A percentile compares a stretch with the other conserved stretches of the same genome.
Conservation (phyloP, 108 stramenopile genomes). For the Nannochloropsis salina region DNA sequence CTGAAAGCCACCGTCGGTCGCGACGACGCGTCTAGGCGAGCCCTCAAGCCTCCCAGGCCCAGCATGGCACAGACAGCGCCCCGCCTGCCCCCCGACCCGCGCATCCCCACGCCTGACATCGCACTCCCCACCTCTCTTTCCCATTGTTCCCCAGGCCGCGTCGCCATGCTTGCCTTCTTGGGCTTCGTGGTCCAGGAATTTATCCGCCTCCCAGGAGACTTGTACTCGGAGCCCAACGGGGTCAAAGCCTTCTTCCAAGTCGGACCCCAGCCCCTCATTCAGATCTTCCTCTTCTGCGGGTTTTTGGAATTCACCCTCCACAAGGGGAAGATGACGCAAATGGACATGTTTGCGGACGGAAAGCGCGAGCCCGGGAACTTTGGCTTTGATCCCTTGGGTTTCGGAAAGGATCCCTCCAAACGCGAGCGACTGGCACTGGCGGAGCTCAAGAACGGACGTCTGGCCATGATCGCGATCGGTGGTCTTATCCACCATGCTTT, state of each 20-base stretch:
- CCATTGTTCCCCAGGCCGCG: constrained; percentile 26
- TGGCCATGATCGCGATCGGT: constrained; percentile 88
- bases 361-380: constrained; percentile 46
- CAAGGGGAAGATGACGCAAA: constrained; percentile 54
- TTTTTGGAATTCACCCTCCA: constrained; percentile 44
- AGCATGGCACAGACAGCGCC: too few species aligned
- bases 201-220: constrained; percentile 43
- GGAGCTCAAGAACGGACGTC: constrained; percentile 87
- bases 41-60: too few species aligned
- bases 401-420: constrained; percentile 28
- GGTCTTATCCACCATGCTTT: constrained; percentile 65
- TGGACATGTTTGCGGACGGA: constrained; percentile 44
- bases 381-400: constrained; percentile 46
- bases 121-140: background rate
- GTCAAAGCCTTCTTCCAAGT: constrained; percentile 50
- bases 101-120: background rate
- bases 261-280: constrained; percentile 47
- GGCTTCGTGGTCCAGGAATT: constrained; percentile 48
- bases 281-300: constrained; percentile 53
- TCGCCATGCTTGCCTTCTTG: constrained; percentile 54
- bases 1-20: too few species aligned
- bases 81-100: too few species aligned
- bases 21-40: too few species aligned
- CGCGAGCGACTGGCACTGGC: constrained; percentile 36
- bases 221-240: constrained; percentile 51